Evolutionary conservation across 257 asterid genomes (phyloP).

Genomic region (Avicennia marina): DNA sequence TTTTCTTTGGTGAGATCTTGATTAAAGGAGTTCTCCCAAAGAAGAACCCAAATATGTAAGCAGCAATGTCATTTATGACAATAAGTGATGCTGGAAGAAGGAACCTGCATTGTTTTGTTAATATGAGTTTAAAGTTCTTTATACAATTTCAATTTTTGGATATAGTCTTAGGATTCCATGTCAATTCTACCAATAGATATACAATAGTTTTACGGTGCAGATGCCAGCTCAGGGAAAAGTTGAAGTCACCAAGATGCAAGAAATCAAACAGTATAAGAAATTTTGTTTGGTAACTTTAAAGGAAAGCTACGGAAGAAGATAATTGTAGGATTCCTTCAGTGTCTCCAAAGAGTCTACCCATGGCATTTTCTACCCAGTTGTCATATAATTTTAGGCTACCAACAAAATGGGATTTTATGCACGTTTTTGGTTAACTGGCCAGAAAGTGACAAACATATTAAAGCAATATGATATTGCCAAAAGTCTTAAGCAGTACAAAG

Average conservation of each 20-base stretch:
- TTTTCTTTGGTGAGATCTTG: slow-evolving; percentile 95
- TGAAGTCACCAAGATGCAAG: background rate
- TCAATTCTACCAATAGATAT: no score
- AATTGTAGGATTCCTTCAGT: background rate
- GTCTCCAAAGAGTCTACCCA: background rate
- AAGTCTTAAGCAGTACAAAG: no score
- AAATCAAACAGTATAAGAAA: background rate
- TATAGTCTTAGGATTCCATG: no score
- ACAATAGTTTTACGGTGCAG: background rate
- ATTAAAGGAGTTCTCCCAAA: slow-evolving; percentile 93
- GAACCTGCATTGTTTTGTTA: slow-evolving; percentile 65
- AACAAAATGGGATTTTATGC: background rate
- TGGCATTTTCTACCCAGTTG: background rate
- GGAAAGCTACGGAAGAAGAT: background rate
- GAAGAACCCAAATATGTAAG: slow-evolving; percentile 84
- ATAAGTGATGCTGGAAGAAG: slow-evolving; percentile 98
- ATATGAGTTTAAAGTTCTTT: slow-evolving; percentile 22
- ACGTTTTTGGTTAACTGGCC: background rate
- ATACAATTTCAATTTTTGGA: slow-evolving; percentile 7
- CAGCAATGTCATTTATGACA: slow-evolving; percentile 84
- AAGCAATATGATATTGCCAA: background rate
- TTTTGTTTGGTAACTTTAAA: background rate
- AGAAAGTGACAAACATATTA: slow-evolving; percentile 1
- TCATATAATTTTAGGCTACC: background rate
- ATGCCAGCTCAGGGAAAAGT: slow-evolving; percentile 5